Base-by-base conservation (phyloP, 129 eudicot genomes). In the Flaveria trinervia region DNA sequence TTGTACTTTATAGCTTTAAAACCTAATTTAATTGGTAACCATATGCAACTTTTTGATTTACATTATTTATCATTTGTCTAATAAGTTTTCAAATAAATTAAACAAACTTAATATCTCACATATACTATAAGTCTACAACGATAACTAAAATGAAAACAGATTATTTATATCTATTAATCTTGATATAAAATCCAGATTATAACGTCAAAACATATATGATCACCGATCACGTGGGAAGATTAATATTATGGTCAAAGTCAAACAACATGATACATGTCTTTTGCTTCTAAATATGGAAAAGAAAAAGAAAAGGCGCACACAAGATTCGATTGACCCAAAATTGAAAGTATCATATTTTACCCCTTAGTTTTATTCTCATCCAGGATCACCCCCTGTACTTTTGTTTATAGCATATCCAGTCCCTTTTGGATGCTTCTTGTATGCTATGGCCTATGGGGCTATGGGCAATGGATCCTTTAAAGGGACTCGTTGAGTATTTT, bases 231-330 rank as follows among this genome's bases (percentile, higher is more conserved):
- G 64, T 56, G 64, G 14, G 13, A 56, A 56, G 64, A 56, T 56
- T 56, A 56, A 17, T 8, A 56, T 56, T 20, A 56, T 22, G 30
- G 64, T 56, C 64, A 56, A 56, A 56, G 64, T 56, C 64, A 56
- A 56, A 56, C 30, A 56, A 20, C 3, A 56, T 56, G 62, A 56
- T 56, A 56, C 26, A 25, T 44, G 11, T 14, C 64, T 56, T 56
- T 56, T 56, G 64, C 64, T 56, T 56, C 30, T 56, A 56, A 56
- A 56, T 20, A 56, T 56, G 64, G 64, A 17, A 56, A 56, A 56
- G 64, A 11, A 1, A 9, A 56, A 56, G 20, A 12, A 26, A 56
- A 56, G 20, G 20, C 3, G 62, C 20, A 12, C 2, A 9, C 64
- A 20, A 56, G 64, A 56, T 56, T 56, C 6, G 22, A 16, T 56